Evolutionary conservation across 2,329 filamentous ascomycete genomes (phyloP).

Genomic region (Aspergillus intermedius): DNA sequence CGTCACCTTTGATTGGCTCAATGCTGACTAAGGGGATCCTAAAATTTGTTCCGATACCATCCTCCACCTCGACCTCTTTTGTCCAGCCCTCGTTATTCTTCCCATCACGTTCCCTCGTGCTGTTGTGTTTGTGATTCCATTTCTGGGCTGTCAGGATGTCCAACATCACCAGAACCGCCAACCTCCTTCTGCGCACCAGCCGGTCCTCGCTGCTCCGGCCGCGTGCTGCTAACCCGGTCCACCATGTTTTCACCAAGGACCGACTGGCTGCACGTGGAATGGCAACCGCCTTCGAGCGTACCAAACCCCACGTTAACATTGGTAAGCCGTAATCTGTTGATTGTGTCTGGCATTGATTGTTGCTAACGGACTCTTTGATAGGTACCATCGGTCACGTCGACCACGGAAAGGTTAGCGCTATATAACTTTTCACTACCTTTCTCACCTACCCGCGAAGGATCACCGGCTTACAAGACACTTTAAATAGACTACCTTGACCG

Average conservation of each 20-base stretch:
- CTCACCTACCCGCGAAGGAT: slow-evolving; percentile 3
- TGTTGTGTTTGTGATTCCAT: slow-evolving; percentile 25
- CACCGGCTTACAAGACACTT: slow-evolving; percentile 11
- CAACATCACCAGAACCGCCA: slow-evolving; percentile 68
- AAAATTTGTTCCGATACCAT: slow-evolving; percentile 26
- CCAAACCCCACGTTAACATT: slow-evolving; percentile 97
- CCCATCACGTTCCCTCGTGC: slow-evolving; percentile 23
- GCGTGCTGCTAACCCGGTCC: slow-evolving; percentile 67
- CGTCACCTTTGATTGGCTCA: slow-evolving; percentile 24
- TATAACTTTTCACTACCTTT: slow-evolving; percentile 4
- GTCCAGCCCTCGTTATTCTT: slow-evolving; percentile 15
- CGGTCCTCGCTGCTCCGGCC: slow-evolving; percentile 65
- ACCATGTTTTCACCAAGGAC: slow-evolving; percentile 47
- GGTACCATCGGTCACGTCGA: slow-evolving; percentile 98
- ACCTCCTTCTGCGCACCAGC: slow-evolving; percentile 75
- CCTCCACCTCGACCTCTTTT: slow-evolving; percentile 10
- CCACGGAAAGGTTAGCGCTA: slow-evolving; percentile 79
- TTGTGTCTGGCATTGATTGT: neutral
- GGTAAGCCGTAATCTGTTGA: slow-evolving; percentile 49
- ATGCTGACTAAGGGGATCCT: slow-evolving; percentile 33
- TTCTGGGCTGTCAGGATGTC: slow-evolving; percentile 59
- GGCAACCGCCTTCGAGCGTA: slow-evolving; percentile 68
- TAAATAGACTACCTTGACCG: slow-evolving; percentile 85
- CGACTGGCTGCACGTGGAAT: slow-evolving; percentile 47
- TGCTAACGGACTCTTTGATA: slow-evolving; percentile 28